A percentile compares a stretch with the other conserved stretches of the same genome.
Conservation (phyloP, 345 rosid genomes). For the Eucalyptus cladocalyx region DNA sequence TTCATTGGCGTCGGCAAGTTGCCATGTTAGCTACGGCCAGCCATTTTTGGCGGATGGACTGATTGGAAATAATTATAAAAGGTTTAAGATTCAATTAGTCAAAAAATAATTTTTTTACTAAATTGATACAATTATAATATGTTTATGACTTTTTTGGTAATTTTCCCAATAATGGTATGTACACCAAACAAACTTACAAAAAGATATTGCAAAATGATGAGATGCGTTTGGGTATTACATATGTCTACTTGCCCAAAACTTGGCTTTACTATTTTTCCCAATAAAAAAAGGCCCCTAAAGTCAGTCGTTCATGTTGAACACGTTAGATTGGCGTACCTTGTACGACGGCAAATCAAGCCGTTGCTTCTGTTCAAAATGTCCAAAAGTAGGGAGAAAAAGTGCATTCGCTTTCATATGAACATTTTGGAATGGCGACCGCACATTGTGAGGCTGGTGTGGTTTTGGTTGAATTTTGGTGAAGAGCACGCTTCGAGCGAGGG, state of each 20-base stretch:
- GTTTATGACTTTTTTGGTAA: too few relatives aligned
- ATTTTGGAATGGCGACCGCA: too few relatives aligned
- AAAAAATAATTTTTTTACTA: too few relatives aligned
- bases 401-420: background rate
- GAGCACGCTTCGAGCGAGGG: too few relatives aligned
- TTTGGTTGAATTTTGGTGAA: background rate
- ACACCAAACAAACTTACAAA: background rate
- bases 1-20: rapidly evolving
- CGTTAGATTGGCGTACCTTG: background rate
- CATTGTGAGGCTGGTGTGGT: too few relatives aligned
- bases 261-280: background rate
- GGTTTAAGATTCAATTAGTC: too few relatives aligned
- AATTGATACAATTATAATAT: too few relatives aligned
- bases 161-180: too few relatives aligned
- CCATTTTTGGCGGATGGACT: too few relatives aligned
- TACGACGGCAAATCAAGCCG: background rate
- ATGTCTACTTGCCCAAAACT: background rate
- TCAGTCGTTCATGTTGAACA: background rate
- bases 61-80: too few relatives aligned
- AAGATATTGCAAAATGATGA: too few relatives aligned
- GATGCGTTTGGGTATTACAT: background rate
- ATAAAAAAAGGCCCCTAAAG: background rate
- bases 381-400: background rate
- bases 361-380: background rate
- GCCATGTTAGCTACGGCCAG: too few relatives aligned